Conservation (phyloP, 352 stramenopile species). For the Poterioochromonas sp. region DNA sequence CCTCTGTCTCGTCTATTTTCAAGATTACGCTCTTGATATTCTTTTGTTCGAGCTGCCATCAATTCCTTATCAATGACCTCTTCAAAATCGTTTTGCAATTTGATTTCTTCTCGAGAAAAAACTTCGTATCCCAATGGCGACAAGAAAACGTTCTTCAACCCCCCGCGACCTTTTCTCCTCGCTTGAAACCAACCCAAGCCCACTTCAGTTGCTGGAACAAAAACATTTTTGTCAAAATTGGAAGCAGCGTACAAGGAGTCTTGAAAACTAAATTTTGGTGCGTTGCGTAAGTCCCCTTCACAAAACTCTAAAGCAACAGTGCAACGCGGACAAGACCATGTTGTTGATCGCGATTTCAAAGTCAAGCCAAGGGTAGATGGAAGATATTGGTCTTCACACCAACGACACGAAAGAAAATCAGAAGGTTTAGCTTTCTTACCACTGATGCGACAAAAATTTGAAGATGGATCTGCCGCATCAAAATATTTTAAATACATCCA, state of each 20-base stretch:
- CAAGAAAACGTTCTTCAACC: constrained; percentile 29
- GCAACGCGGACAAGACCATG: neutral
- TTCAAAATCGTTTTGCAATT: neutral
- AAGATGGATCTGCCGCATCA: neutral
- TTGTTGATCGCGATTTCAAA: neutral
- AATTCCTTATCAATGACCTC: constrained; percentile 5
- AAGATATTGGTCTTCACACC: constrained; percentile 15
- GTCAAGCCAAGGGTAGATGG: neutral
- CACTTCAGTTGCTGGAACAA: neutral
- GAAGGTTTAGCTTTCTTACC: neutral
- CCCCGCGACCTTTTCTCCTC: neutral
- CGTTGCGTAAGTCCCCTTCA: neutral
- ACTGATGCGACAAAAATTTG: neutral
- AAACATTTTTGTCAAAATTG: neutral
- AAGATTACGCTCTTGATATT: neutral
- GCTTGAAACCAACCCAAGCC: neutral
- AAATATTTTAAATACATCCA: constrained; percentile 31
- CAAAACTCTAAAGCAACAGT: neutral
- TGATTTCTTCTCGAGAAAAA: neutral
- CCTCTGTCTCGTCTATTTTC: neutral
- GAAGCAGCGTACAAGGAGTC: neutral
- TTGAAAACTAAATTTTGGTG: neutral
- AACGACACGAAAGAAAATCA: neutral
- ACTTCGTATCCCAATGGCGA: constrained; percentile 32
- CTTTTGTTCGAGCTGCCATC: neutral